phyloP scores from a whole-genome alignment of 192 early-diverging fungal species.

The Diversispora epigaea region DNA sequence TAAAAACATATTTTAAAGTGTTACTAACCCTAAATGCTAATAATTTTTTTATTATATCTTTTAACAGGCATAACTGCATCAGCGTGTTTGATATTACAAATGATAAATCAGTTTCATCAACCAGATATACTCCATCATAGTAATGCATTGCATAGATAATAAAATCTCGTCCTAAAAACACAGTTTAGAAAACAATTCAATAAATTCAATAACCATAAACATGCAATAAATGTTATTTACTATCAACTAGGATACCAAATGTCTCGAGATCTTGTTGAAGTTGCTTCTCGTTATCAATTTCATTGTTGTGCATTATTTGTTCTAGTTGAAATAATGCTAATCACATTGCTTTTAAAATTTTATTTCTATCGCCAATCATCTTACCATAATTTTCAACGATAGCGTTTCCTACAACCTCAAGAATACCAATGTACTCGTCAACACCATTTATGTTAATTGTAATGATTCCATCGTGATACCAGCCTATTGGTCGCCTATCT shows the following conservation, averaged over 20 bases:
- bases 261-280: not conserved
- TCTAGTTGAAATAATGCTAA: slow-evolving; percentile 13
- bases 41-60: slow-evolving; percentile 27
- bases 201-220: slow-evolving; percentile 15
- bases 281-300: not conserved
- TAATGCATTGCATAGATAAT: slow-evolving; percentile 21
- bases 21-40: slow-evolving; percentile 13
- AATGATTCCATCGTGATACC: slow-evolving; percentile 19
- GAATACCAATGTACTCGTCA: slow-evolving; percentile 8
- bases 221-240: slow-evolving; percentile 24
- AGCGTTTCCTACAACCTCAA: slow-evolving; percentile 20
- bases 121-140: slow-evolving; percentile 17
- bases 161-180: slow-evolving; percentile 27
- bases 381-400: slow-evolving; percentile 6
- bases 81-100: slow-evolving; percentile 5
- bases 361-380: not conserved
- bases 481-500: not conserved
- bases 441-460: slow-evolving; percentile 24
- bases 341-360: slow-evolving; percentile 26
- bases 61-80: slow-evolving; percentile 16
- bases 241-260: slow-evolving; percentile 16
- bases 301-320: slow-evolving; percentile 5
- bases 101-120: slow-evolving; percentile 12
- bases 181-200: not conserved
- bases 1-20: slow-evolving; percentile 14